Conservation (phyloP, 371 early-diverging fungal genomes). For the Syncephalis fuscata region DNA sequence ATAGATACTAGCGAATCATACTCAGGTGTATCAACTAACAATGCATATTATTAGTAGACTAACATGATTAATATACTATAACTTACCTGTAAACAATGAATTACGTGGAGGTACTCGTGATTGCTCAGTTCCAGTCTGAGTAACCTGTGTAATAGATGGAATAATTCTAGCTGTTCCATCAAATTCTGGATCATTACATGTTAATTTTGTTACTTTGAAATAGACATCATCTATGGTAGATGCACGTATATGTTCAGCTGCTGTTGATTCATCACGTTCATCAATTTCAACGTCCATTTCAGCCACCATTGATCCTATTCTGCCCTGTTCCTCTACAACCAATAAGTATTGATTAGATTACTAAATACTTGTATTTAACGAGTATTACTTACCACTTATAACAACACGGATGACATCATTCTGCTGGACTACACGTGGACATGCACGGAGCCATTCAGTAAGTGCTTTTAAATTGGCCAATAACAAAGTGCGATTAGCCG, state of each 20-base stretch:
- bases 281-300: neutral
- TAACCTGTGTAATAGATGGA: neutral
- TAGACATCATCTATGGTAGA: too few species aligned
- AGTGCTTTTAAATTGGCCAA: neutral
- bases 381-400: neutral
- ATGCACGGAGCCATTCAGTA: neutral
- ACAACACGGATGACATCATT: neutral
- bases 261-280: neutral
- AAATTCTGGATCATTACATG: too few species aligned
- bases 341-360: too few species aligned
- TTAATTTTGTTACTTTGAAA: too few species aligned
- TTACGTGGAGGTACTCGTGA: neutral
- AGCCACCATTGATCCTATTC: neutral
- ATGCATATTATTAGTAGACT: neutral
- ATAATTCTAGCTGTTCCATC: neutral
- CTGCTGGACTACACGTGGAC: neutral
- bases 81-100: neutral
- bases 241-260: too few species aligned
- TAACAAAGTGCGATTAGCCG: neutral
- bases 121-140: neutral
- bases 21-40: neutral
- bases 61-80: neutral
- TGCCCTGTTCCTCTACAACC: neutral
- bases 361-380: too few species aligned
- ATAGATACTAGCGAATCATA: conserved; percentile 20